These are phyloP conservation scores for Cercospora brassicicola DNA, from an alignment of 2,329 filamentous ascomycete genomes.

Conservation along the genomic window DNA sequence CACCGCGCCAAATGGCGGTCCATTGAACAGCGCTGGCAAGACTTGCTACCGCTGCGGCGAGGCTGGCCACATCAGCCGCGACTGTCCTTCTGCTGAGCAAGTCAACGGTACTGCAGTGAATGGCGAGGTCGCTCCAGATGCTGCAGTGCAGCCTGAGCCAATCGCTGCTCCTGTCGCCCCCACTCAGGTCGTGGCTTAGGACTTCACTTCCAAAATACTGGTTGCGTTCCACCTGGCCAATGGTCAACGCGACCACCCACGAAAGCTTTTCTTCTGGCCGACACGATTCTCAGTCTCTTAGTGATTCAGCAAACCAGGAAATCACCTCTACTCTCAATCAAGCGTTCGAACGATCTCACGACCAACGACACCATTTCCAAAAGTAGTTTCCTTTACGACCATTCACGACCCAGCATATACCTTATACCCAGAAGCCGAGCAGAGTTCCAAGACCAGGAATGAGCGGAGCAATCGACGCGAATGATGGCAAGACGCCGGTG, in stretches of 20 bases:
- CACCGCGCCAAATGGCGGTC: constrained; percentile 93
- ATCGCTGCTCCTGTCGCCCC: constrained; percentile 43
- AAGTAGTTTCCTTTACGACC: constrained; percentile 35
- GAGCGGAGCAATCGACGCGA: constrained; percentile 24
- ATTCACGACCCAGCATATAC: constrained; percentile 35
- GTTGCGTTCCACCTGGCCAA: constrained; percentile 25
- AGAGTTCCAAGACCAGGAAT: background rate
- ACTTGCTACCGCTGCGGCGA: constrained; percentile 98
- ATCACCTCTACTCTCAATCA: constrained; percentile 24
- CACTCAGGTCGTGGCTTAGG: constrained; percentile 49
- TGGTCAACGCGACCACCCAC: constrained; percentile 12
- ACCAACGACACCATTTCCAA: constrained; percentile 28
- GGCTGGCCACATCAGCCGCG: constrained; percentile 91
- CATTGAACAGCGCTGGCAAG: constrained; percentile 87
- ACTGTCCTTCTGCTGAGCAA: constrained; percentile 65
- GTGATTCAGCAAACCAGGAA: constrained; percentile 18
- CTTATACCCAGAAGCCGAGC: constrained; percentile 30
- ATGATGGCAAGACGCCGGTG: constrained; percentile 26
- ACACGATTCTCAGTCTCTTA: constrained; percentile 15
- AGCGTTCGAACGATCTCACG: constrained; percentile 35
- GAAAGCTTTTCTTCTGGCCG: constrained; percentile 26
- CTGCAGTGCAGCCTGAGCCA: constrained; percentile 45
- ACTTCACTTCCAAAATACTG: background rate
- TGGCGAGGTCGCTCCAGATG: constrained; percentile 35
- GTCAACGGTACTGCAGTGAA: constrained; percentile 38